These are phyloP conservation scores for Acanthamoeba castellanii DNA, from an alignment of 208 protist species.

Conservation along the genomic window DNA sequence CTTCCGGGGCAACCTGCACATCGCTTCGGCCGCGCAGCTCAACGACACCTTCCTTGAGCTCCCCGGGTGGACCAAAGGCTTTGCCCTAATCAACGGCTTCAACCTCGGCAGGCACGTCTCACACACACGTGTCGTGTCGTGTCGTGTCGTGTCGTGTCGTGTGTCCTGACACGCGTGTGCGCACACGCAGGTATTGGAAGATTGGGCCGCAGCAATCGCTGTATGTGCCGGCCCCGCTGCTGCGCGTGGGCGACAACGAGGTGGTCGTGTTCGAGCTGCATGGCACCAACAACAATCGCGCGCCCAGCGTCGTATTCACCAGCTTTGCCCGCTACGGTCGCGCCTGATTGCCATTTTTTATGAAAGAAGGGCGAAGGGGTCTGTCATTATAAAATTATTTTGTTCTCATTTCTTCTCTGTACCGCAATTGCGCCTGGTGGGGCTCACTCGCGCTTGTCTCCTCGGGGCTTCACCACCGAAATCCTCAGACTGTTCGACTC, in stretches of 20 bases:
- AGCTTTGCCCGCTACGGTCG: constrained; percentile 13
- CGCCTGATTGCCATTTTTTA: not conserved
- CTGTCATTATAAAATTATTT: no score
- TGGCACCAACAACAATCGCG: not conserved
- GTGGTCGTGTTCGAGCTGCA: constrained; percentile 35
- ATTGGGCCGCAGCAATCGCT: constrained; percentile 53
- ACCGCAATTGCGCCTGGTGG: no score
- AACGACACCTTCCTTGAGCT: constrained; percentile 39
- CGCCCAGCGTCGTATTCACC: constrained; percentile 17
- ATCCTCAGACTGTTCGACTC: not conserved
- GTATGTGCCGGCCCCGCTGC: constrained; percentile 40
- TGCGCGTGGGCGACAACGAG: constrained; percentile 32
- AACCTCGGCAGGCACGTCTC: constrained; percentile 53
- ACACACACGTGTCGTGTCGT: not conserved
- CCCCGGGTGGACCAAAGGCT: constrained; percentile 53
- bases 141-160: no score
- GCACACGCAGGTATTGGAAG: constrained; percentile 12
- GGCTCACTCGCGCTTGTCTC: not conserved
- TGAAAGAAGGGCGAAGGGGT: no score
- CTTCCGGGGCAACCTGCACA: not conserved
- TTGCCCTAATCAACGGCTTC: constrained; percentile 44
- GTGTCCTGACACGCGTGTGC: not conserved
- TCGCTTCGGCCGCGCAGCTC: not conserved
- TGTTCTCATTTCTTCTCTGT: no score
- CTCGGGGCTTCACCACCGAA: constrained; percentile 10